phyloP scores from a whole-genome alignment of 768 basidiomycete species.

The Leccinum pellstonianum region DNA sequence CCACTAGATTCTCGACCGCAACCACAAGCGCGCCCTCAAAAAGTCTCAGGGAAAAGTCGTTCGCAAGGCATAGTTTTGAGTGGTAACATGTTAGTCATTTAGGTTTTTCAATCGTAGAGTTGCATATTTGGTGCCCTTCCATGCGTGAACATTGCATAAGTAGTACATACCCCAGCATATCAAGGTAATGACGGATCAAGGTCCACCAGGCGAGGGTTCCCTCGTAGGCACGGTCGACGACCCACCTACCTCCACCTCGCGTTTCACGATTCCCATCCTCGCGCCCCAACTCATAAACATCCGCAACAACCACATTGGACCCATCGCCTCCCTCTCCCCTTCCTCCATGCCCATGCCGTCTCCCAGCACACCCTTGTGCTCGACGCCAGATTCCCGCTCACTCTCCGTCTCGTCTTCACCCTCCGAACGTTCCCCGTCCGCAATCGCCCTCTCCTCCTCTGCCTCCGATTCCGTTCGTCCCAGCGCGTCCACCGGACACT shows the following conservation, averaged over 20 bases:
- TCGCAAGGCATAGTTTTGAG: constrained; percentile 22
- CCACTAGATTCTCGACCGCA: constrained; percentile 63
- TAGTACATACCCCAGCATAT: background rate
- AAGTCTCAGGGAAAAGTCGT: constrained; percentile 68
- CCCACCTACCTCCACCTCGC: constrained; percentile 22
- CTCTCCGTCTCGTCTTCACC: constrained; percentile 31
- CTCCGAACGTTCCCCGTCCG: constrained; percentile 31
- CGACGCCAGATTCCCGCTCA: constrained; percentile 28
- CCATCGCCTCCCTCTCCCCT: constrained; percentile 57
- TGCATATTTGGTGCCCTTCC: background rate
- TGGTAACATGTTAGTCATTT: constrained; percentile 6
- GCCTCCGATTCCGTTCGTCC: constrained; percentile 77
- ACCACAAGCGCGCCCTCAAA: constrained; percentile 67
- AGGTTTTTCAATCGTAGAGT: constrained; percentile 13
- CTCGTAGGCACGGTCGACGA: constrained; percentile 11
- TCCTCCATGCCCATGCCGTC: constrained; percentile 25
- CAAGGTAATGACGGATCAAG: constrained; percentile 18
- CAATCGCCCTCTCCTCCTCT: constrained; percentile 58
- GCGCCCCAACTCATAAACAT: constrained; percentile 79
- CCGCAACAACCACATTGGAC: constrained; percentile 73
- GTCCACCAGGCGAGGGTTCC: constrained; percentile 18
- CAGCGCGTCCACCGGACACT: constrained; percentile 60
- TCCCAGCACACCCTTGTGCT: constrained; percentile 10
- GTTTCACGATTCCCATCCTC: constrained; percentile 48
- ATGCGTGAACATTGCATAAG: constrained; percentile 18